Base-by-base conservation (phyloP, 106 monocot species). In the Platanthera zijinensis region DNA sequence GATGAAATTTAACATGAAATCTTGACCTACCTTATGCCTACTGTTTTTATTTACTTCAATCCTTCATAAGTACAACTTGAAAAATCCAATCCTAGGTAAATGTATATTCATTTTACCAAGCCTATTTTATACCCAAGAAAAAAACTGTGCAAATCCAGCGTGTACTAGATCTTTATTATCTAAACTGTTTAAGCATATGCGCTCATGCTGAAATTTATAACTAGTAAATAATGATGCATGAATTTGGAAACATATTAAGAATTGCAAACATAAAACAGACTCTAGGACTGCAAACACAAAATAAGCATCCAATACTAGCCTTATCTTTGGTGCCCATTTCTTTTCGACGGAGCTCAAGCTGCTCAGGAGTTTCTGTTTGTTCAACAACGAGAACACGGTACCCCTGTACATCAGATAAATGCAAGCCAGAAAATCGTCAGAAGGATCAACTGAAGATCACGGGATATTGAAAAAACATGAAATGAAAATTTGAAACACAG, bases 331-430 rank as follows among this genome's bases (percentile, higher is more conserved):
- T 78, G 8, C 96, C 96, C 85, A 79, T 90, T 74, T 96, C 91
- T 78, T 89, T 93, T 6, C 93, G 90, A 13, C 96, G 96, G 83
- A 89, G 77, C 64, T 93, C 93, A 77, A 97, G 96, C 74, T 93
- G 96, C 10, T 88, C 87, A 69, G 96, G 96, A 57, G 96, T 97
- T 84, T 97, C 96, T 52, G 93, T 97, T 79, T 93, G 96, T 74
- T 93, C 96, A 66, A 97, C 77, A 82, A 97, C 96, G 49, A 97
- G 83, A 76, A 93, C 93, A 18, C 96, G 83, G 49, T 88, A 97
- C 56, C 96, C 96, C 96, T 97, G 66, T 21, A 74, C 5, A 47
- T 17, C 70, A 48, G 6, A 5, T 11, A 67, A 12, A 74, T 11
- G n/a, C 39, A 83, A 73, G 39, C 1, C 39, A 39, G 3, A 39